Base-by-base conservation (phyloP, 2,329 filamentous ascomycete genomes). In the Ascochyta rabiei region DNA sequence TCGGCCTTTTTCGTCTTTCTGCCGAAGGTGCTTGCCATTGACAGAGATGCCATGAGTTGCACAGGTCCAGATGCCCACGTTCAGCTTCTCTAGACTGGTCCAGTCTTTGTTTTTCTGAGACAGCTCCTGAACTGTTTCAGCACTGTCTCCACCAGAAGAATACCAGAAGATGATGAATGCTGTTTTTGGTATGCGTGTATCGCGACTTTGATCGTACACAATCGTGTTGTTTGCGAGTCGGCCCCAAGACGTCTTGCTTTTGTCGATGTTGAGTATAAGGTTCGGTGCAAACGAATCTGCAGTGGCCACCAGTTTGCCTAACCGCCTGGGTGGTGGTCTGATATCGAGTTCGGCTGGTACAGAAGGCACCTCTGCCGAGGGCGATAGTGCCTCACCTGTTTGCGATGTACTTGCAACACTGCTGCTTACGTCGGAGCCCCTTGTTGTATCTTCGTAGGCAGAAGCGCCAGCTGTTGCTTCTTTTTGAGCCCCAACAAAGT, bases 51-150 rank as follows among this genome's bases (percentile, higher is more conserved):
- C 90, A 24, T 81, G 80, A 6, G 86, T 88, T 4, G 90, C 89
- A 64, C 92, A 91, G 3, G 91, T 96, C 1, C 89, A 88, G 45
- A 97, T 86, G 57, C 92, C 89, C 4, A 85, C 82, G 64, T 87
- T 87, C 2, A 87, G 79, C 12, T 84, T 82, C 2, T 75, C 74
- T 1, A 85, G 65, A 15, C 74, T 75, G 9, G 77, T 80, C 78
- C 81, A 86, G 52, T 82, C 80, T 68, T 83, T 84, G 46, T 82
- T 75, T 45, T 72, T 62, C 39, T 74, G 70, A 1, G 70, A 71
- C 8, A 74, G 46, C 9, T 74, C 82, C 31, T 71, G 59, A 1
- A 79, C 79, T 46, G 80, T 80, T 53, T 90, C 88, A 53, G 88
- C 87, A 10, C 84, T 84, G 0, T 86, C 82, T 50, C 84, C 86